These are phyloP conservation scores for Fusarium irregulare DNA, from an alignment of 2,329 filamentous ascomycete species.

Conservation along the genomic window DNA sequence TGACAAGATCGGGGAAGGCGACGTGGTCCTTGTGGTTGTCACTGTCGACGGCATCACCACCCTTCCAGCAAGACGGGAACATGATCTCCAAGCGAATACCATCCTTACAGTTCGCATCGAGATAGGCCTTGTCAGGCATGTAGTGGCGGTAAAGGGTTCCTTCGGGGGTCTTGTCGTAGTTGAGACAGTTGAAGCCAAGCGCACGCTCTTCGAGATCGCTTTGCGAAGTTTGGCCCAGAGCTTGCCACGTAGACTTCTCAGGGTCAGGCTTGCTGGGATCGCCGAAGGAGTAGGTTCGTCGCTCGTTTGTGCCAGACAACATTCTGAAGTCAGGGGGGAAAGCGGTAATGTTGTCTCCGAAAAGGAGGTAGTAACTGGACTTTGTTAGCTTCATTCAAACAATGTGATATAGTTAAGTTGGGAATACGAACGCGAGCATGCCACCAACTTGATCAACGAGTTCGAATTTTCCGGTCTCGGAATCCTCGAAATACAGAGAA, in stretches of 20 bases:
- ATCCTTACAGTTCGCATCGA: slow-evolving; percentile 84
- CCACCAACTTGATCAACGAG: slow-evolving; percentile 81
- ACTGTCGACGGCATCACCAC: slow-evolving; percentile 69
- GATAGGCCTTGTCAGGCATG: slow-evolving; percentile 80
- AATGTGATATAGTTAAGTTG: not conserved
- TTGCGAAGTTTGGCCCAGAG: slow-evolving; percentile 73
- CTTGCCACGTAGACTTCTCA: slow-evolving; percentile 76
- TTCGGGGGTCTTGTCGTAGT: slow-evolving; percentile 77
- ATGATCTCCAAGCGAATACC: slow-evolving; percentile 86
- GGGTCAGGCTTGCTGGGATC: slow-evolving; percentile 73
- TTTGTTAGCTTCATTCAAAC: slow-evolving; percentile 10
- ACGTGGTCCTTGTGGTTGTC: slow-evolving; percentile 73
- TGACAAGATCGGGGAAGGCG: slow-evolving; percentile 81
- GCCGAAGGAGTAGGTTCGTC: slow-evolving; percentile 76
- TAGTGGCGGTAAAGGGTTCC: slow-evolving; percentile 83
- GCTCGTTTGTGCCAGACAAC: slow-evolving; percentile 78
- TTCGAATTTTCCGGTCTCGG: slow-evolving; percentile 70
- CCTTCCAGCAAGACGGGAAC: slow-evolving; percentile 93
- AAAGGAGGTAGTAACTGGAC: slow-evolving; percentile 84
- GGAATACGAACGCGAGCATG: slow-evolving; percentile 79
- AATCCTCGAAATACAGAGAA: slow-evolving; percentile 79
- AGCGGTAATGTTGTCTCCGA: slow-evolving; percentile 71
- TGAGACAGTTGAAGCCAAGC: slow-evolving; percentile 93
- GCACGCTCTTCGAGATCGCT: slow-evolving; percentile 79
- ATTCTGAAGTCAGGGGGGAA: slow-evolving; percentile 85